These are phyloP conservation scores for Gracilaria caudata DNA, from an alignment of 23 red algal genomes.

Conservation along the genomic window DNA sequence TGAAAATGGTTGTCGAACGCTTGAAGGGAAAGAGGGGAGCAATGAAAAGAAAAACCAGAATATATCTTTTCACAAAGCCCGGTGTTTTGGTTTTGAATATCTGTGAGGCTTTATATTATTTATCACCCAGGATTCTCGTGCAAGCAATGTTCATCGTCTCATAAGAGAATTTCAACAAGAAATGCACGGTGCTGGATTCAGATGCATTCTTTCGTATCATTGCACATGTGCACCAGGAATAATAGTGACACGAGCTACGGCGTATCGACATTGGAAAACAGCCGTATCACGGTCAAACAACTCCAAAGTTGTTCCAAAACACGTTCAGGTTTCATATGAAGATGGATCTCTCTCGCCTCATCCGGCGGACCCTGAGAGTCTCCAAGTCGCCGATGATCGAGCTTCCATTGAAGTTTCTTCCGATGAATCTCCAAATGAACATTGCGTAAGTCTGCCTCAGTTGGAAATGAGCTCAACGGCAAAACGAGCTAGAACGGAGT, in stretches of 20 bases:
- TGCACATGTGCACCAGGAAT: neutral
- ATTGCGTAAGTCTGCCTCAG: too few species aligned
- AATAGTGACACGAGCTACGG: neutral
- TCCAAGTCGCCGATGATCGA: too few species aligned
- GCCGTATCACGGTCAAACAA: neutral
- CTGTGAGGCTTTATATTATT: neutral
- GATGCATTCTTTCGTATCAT: neutral
- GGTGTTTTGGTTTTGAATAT: neutral
- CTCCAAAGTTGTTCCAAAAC: neutral
- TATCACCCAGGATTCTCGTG: too few species aligned
- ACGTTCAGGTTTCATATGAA: neutral
- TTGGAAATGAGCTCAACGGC: too few species aligned
- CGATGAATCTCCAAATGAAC: too few species aligned
- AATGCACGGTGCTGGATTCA: neutral
- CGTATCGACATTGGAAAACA: neutral
- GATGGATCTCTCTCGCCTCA: too few species aligned
- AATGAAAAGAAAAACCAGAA: neutral
- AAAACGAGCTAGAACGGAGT: too few species aligned
- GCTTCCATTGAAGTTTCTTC: too few species aligned
- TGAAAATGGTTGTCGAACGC: neutral
- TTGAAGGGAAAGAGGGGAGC: neutral
- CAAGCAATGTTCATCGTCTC: too few species aligned
- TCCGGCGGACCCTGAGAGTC: too few species aligned
- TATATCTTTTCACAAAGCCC: neutral
- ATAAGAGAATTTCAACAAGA: neutral